These are phyloP conservation scores for Trichoderma polysporum DNA, from an alignment of 2,329 filamentous ascomycete species.

Conservation along the genomic window DNA sequence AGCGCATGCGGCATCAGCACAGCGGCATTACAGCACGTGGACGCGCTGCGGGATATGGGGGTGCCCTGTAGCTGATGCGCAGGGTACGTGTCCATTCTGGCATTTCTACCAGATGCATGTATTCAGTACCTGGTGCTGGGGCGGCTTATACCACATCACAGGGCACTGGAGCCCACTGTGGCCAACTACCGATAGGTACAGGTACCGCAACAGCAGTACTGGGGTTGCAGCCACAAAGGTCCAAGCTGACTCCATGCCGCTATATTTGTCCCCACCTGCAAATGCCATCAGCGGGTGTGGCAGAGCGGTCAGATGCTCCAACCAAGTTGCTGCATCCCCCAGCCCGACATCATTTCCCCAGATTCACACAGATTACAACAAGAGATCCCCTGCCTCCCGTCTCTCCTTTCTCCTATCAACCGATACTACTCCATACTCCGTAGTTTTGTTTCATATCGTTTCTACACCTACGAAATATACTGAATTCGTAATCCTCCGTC, in stretches of 20 bases:
- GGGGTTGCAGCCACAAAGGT: not conserved
- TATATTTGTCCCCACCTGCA: conserved; percentile 4
- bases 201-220: not conserved
- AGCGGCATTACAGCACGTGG: conserved; percentile 11
- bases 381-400: not conserved
- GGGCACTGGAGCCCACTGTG: not conserved
- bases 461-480: not conserved
- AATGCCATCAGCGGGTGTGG: conserved; percentile 18
- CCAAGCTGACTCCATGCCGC: conserved; percentile 2
- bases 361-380: conserved; percentile 3
- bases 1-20: not conserved
- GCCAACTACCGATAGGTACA: not conserved
- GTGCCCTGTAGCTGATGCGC: not conserved
- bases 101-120: not conserved
- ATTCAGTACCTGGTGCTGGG: not conserved
- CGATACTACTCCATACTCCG: no score
- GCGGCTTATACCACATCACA: no score
- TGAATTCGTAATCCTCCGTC: not conserved
- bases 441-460: not conserved
- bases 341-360: not conserved
- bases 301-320: conserved; percentile 22
- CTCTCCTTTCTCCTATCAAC: not conserved
- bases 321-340: not conserved
- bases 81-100: not conserved
- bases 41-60: conserved; percentile 4